Evolutionary conservation across 768 basidiomycete genomes (phyloP).

Genomic region (Serendipita sp.): DNA sequence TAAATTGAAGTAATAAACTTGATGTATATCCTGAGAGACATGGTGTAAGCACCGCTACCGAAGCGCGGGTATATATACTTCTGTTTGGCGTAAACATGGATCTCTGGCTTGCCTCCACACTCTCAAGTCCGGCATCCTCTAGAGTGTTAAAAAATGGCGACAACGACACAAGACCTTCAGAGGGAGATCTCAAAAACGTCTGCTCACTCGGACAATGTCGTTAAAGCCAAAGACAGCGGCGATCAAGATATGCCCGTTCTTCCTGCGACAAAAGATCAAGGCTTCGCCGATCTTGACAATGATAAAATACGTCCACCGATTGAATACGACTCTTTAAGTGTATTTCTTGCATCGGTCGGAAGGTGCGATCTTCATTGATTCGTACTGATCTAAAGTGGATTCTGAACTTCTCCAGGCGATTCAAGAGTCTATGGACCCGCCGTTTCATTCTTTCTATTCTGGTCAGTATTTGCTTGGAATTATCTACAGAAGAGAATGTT

Average conservation of each 20-base stretch:
- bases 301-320: slow-evolving; percentile 37
- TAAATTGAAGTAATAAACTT: too few relatives aligned
- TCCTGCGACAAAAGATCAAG: background rate
- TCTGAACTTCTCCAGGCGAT: slow-evolving; percentile 29
- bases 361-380: background rate
- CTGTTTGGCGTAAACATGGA: background rate
- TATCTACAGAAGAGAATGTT: background rate
- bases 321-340: slow-evolving; percentile 41
- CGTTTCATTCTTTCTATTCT: slow-evolving; percentile 54
- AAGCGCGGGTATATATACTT: background rate
- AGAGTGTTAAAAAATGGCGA: slow-evolving; percentile 5
- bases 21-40: too few relatives aligned
- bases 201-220: background rate
- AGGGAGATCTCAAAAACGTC: slow-evolving; percentile 1
- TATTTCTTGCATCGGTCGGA: slow-evolving; percentile 23
- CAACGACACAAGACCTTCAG: background rate
- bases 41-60: background rate
- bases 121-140: slow-evolving; percentile 1
- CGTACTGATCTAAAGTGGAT: background rate
- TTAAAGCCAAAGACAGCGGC: background rate
- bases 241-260: background rate
- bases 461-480: slow-evolving; percentile 7
- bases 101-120: slow-evolving; percentile 1
- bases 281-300: background rate
- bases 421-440: slow-evolving; percentile 63